Evolutionary conservation across 768 basidiomycete genomes (phyloP).

Genomic region (Termitomyces sp.): DNA sequence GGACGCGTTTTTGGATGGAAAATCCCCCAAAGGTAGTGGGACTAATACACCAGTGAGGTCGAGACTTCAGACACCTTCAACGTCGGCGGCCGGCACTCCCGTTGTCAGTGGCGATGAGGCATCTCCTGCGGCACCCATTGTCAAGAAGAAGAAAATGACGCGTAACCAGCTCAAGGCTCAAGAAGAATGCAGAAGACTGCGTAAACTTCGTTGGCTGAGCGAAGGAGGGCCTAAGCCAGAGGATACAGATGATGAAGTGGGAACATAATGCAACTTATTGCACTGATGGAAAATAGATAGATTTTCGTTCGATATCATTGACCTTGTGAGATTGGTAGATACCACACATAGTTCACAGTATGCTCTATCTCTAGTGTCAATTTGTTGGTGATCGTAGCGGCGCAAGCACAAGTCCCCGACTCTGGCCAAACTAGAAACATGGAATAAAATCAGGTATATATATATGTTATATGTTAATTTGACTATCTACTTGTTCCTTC

Average conservation of each 20-base stretch:
- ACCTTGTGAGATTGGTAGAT: not conserved
- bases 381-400: too few relatives aligned
- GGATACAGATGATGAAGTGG: slow-evolving; percentile 66
- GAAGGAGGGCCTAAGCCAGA: slow-evolving; percentile 81
- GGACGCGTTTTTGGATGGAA: slow-evolving; percentile 70
- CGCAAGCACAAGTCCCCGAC: too few relatives aligned
- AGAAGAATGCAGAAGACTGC: slow-evolving; percentile 77
- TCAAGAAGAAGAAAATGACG: slow-evolving; percentile 80
- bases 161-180: slow-evolving; percentile 85
- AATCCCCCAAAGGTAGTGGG: slow-evolving; percentile 67
- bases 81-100: slow-evolving; percentile 69
- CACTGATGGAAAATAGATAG: not conserved
- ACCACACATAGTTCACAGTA: too few relatives aligned
- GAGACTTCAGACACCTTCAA: slow-evolving; percentile 62
- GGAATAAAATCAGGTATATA: too few relatives aligned
- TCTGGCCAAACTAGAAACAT: too few relatives aligned
- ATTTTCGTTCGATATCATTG: not conserved
- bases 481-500: too few relatives aligned
- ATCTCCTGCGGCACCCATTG: slow-evolving; percentile 28
- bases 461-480: too few relatives aligned
- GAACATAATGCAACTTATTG: not conserved
- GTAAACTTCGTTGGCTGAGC: slow-evolving; percentile 80
- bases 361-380: too few relatives aligned
- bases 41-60: slow-evolving; percentile 69
- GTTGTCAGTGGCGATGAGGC: slow-evolving; percentile 77